Base-by-base conservation (phyloP, 768 basidiomycete genomes). In the Gautieria morchelliformis region DNA sequence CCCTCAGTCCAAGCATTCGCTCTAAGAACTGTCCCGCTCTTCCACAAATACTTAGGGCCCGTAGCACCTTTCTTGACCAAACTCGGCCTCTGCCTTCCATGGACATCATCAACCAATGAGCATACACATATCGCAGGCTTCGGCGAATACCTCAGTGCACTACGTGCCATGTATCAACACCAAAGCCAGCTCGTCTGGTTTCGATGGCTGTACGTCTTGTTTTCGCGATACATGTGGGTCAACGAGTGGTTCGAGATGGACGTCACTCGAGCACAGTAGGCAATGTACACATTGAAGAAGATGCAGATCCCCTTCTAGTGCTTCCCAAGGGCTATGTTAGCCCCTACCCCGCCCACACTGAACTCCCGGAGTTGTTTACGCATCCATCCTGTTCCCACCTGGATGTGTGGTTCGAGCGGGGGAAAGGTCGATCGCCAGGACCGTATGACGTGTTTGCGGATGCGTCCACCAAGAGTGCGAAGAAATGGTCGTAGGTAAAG, bases 191-290 rank as follows among this genome's bases (percentile, higher is more conserved):
- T 91, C 58, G 80, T 82, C 44, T 94, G 93, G 93, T 95, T 92
- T 73, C 80, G 93, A 42, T 44, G 42, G 56, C 89, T 93, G 55
- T 89, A 93, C 65, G 75, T 94, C 40, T 61, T 70, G 20, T 89
- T 85, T 65, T 93, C 89, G 17, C 77, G 86, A 57, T 92, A 93
- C 66, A 87, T 95, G 89, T 95, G 93, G 93, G 81, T 89, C 27
- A 93, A 93, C 61, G 85, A 89, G 61, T 90, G 89, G 80, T 53
- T 54, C 35, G 35, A 37, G 10, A 37, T 37, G 14, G 35, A 37
- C 35, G 14, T 37, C 35, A 9, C 35, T 37, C 10, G 35, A 37
- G 35, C 35, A 5, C 33, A 14, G 35, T 37, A 37, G 35, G 35
- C 3, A 14, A 37, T 37, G 35, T 37, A 37, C 8, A 37, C 10